A percentile compares a stretch with the other conserved stretches of the same genome.
Conservation (phyloP, 139 green algal genomes). For the Tetraselmis chui region DNA sequence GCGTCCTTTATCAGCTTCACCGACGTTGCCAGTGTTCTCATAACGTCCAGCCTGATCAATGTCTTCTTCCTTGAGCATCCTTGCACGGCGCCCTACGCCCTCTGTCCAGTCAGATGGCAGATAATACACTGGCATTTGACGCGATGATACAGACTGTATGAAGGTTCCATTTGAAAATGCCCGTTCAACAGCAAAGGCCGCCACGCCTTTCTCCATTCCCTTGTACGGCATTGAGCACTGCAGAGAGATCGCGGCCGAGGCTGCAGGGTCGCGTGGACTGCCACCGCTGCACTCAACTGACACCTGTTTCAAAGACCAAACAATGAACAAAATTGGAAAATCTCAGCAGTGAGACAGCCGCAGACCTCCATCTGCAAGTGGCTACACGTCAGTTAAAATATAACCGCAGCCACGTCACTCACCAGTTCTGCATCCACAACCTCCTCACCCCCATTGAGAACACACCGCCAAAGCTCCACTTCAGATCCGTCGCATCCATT, state of each 20-base stretch:
- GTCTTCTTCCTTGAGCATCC: no score
- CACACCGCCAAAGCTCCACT: not conserved
- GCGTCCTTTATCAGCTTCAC: no score
- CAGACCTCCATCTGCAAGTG: not conserved
- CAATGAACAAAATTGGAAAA: not conserved
- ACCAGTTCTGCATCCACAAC: not conserved
- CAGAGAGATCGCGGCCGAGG: not conserved
- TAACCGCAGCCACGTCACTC: no score
- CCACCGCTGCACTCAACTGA: not conserved
- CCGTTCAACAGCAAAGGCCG: not conserved
- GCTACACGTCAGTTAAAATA: no score
- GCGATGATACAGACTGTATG: not conserved
- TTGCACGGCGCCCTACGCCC: no score
- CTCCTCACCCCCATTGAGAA: not conserved
- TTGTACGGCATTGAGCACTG: not conserved
- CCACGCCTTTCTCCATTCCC: not conserved
- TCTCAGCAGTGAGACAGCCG: not conserved
- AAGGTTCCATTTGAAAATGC: not conserved
- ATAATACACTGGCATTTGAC: not conserved
- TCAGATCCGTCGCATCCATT: not conserved
- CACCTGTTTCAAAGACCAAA: not conserved
- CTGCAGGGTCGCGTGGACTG: not conserved
- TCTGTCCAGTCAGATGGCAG: no score
- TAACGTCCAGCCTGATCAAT: no score
- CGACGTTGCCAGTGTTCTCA: no score